Percentiles rank a stretch among this genome's conserved stretches.
Conservation (phyloP, 345 rosid genomes). For the Citrus cavaleriei region DNA sequence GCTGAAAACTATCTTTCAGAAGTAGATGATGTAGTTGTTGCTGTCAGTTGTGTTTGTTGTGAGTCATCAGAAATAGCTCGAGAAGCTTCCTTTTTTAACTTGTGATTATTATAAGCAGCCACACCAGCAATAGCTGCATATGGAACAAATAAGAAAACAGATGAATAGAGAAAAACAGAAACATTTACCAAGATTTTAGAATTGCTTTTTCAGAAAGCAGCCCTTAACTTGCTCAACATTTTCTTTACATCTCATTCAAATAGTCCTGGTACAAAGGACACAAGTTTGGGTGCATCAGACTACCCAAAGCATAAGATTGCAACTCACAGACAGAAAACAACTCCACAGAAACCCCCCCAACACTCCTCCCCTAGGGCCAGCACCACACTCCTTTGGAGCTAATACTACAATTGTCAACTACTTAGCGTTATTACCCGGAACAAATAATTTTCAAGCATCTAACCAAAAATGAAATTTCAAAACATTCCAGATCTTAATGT, state of each 20-base stretch:
- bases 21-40: slow-evolving; percentile 31
- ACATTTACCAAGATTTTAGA: not conserved
- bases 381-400: not conserved
- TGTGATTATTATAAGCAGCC: slow-evolving; percentile 91
- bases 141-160: not conserved
- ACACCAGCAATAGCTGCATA: slow-evolving; percentile 86
- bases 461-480: not conserved
- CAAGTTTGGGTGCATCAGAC: not conserved
- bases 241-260: not conserved
- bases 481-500: not conserved
- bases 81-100: slow-evolving; percentile 84
- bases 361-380: not conserved
- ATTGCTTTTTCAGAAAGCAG: not conserved
- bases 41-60: slow-evolving; percentile 40
- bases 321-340: not conserved
- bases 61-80: slow-evolving; percentile 26
- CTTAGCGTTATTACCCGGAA: not conserved
- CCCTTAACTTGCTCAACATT: not conserved
- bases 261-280: not conserved
- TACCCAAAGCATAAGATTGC: not conserved
- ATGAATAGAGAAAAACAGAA: not conserved
- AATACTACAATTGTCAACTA: not conserved
- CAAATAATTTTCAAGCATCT: not conserved
- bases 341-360: not conserved
- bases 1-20: slow-evolving; percentile 22